phyloP scores from a whole-genome alignment of 2,329 filamentous ascomycete species.

The Fusarium veterinarium region DNA sequence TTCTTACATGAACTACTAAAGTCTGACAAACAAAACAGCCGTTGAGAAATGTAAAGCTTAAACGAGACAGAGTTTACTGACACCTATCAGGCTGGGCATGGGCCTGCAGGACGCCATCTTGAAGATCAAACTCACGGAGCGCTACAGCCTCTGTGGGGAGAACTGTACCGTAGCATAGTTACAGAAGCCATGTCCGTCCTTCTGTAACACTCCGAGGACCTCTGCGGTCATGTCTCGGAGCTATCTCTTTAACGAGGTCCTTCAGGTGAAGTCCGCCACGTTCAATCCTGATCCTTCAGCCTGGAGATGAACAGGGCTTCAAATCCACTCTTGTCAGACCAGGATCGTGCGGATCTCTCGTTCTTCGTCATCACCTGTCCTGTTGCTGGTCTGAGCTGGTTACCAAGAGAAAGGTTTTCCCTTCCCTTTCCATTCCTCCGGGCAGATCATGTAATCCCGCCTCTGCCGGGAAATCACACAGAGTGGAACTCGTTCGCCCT shows the following conservation, averaged over 20 bases:
- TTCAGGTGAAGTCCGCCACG: slow-evolving; percentile 24
- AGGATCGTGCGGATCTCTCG: slow-evolving; percentile 22
- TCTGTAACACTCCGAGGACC: slow-evolving; percentile 5
- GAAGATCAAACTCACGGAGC: slow-evolving; percentile 17
- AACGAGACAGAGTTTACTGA: neutral
- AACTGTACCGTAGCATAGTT: neutral
- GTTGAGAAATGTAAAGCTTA: neutral
- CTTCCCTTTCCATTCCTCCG: slow-evolving; percentile 15
- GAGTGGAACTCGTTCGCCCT: slow-evolving; percentile 13
- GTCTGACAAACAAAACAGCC: neutral
- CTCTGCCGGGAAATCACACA: slow-evolving; percentile 20
- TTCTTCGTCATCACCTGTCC: slow-evolving; percentile 23
- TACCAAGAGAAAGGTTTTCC: slow-evolving; percentile 24
- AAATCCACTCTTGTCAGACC: slow-evolving; percentile 21
- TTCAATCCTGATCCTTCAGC: slow-evolving; percentile 32
- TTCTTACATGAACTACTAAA: neutral
- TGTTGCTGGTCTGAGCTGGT: neutral
- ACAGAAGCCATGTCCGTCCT: neutral
- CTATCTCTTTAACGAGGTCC: slow-evolving; percentile 19
- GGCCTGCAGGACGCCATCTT: slow-evolving; percentile 19
- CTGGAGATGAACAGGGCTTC: slow-evolving; percentile 8
- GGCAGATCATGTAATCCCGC: slow-evolving; percentile 33
- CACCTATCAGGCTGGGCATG: neutral
- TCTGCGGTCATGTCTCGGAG: slow-evolving; percentile 32
- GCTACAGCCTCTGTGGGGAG: slow-evolving; percentile 13